These are phyloP conservation scores for Alternaria dauci DNA, from an alignment of 2,329 filamentous ascomycete genomes.

Conservation along the genomic window DNA sequence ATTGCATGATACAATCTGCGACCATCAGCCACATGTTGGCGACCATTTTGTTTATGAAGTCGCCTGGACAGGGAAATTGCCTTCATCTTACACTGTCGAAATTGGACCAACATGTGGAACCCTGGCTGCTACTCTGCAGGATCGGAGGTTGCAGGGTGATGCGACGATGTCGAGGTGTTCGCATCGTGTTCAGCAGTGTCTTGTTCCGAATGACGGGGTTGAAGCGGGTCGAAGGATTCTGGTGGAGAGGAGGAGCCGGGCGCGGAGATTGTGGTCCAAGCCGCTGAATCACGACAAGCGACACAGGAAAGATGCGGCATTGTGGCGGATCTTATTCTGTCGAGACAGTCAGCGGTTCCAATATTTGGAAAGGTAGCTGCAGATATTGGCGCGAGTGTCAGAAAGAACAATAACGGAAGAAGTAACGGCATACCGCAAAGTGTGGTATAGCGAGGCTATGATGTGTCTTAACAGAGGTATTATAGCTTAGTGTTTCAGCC, in stretches of 20 bases:
- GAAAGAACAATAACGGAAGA: constrained; percentile 9
- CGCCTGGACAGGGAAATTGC: constrained; percentile 27
- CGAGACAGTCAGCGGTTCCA: constrained; percentile 14
- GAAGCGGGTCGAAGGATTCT: constrained; percentile 14
- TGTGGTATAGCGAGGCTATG: constrained; percentile 15
- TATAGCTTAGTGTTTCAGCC: constrained; percentile 48
- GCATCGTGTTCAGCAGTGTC: constrained; percentile 32
- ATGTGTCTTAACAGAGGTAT: constrained; percentile 26
- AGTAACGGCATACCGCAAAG: constrained; percentile 11
- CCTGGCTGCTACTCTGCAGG: constrained; percentile 32
- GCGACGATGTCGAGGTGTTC: constrained; percentile 33
- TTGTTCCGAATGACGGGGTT: constrained; percentile 21
- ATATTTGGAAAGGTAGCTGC: constrained; percentile 23
- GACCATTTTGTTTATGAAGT: constrained; percentile 25
- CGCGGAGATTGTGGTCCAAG: constrained; percentile 18
- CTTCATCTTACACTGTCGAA: constrained; percentile 31
- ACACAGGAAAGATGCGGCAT: constrained; percentile 14
- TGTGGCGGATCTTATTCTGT: constrained; percentile 15
- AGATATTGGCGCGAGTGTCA: constrained; percentile 5
- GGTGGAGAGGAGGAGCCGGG: constrained; percentile 19
- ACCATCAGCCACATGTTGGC: constrained; percentile 16
- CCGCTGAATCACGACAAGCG: constrained; percentile 9
- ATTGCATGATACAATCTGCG: constrained; percentile 36
- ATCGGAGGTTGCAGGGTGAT: constrained; percentile 33
- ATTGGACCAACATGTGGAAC: constrained; percentile 40